Base-by-base conservation (phyloP, 495 filamentous ascomycete genomes). In the Rostrohypoxylon terebratum region DNA sequence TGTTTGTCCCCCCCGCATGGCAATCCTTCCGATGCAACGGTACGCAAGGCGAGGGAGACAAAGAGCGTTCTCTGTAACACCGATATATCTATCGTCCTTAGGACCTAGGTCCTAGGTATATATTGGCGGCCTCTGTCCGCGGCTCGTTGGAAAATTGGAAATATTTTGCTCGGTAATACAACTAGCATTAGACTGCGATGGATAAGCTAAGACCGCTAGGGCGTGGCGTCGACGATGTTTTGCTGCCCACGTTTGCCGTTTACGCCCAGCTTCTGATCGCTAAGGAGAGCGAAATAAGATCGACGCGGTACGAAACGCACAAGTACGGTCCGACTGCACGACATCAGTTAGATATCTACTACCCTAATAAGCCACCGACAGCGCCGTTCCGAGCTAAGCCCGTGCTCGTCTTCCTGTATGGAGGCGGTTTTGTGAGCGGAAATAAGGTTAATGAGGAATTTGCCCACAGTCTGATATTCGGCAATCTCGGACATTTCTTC, bases 381-480 rank as follows among this genome's bases (percentile, higher is more conserved):
- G 40, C 48, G 0, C 31, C 68, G 4, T 75, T 70, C 54, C 53
- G 36, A 31, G 60, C 72, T 3, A 63, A 75, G 34, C 72, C 77
- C 31, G 79, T 85, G 8, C 77, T 85, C 58, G 55, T 83, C 13
- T 85, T 82, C 73, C 50, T 82, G 9, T 81, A 85, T 61, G 83
- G 83, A 18, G 83, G 83, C 50, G 83, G 83, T 33, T 75, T 84
- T 36, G 70, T 78, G 11, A 20, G 69, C 47, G 83, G 83, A 7
- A 63, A 72, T 28, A 78, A 75, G 38, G 77, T 77, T 25, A 70
- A 76, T 10, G 74, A 78, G 25, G 47, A 63, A 5, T 74, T 75
- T 18, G 70, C 77, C 0, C 72, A 78, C 13, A 71, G 74, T 7
- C 51, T 85, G 21, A 62, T 81, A 0, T 82, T 81, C 51, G 63